These are phyloP conservation scores for Pseudozyma tsukubaensis DNA, from an alignment of 1,284 basidiomycete species.

Conservation along the genomic window DNA sequence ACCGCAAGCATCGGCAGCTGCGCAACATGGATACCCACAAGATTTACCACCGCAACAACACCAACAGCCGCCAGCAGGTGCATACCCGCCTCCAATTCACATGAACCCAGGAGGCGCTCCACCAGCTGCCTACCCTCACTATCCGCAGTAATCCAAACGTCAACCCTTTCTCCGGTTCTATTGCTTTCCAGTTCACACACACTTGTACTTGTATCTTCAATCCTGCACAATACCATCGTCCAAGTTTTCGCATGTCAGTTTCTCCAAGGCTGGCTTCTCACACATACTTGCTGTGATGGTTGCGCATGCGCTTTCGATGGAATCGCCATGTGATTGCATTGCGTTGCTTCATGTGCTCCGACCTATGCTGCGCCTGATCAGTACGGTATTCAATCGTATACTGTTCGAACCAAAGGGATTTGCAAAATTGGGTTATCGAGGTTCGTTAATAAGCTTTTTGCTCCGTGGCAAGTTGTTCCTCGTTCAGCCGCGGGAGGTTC, in stretches of 20 bases:
- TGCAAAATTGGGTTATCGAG: neutral
- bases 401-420: no score
- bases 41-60: constrained; percentile 13
- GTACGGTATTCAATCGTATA: no score
- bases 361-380: no score
- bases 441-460: neutral
- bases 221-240: neutral
- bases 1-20: constrained; percentile 8
- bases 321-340: no score
- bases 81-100: constrained; percentile 26
- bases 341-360: no score
- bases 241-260: no score
- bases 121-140: constrained; percentile 26
- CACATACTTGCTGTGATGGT: no score
- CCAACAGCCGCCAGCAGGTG: constrained; percentile 11
- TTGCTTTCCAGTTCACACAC: neutral
- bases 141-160: constrained; percentile 13
- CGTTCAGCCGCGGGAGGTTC: no score
- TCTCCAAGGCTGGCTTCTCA: no score
- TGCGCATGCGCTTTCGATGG: no score
- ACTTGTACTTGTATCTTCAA: constrained; percentile 27
- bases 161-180: neutral
- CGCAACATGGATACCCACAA: constrained; percentile 7
- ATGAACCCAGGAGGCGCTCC: constrained; percentile 18
- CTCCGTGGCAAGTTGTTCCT: no score